phyloP scores from a whole-genome alignment of 495 filamentous ascomycete species.

The Aspergillus incahuasiensis region DNA sequence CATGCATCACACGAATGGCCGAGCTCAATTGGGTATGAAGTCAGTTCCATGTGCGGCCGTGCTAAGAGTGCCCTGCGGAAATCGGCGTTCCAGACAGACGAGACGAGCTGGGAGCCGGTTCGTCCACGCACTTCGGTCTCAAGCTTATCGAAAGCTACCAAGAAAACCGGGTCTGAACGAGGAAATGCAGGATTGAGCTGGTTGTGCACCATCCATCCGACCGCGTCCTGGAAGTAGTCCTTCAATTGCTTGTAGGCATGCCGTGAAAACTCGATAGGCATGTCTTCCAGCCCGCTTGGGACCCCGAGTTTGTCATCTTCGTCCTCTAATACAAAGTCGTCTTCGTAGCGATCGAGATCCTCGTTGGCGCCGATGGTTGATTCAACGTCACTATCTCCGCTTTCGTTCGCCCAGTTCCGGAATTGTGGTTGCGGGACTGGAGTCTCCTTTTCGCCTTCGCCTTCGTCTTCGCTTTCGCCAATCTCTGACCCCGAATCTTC shows the following conservation, averaged over 20 bases:
- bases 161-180: conserved; percentile 59
- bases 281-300: conserved; percentile 46
- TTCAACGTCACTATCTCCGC: conserved; percentile 28
- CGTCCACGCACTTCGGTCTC: conserved; percentile 66
- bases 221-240: conserved; percentile 70
- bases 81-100: conserved; percentile 64
- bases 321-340: conserved; percentile 67
- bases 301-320: conserved; percentile 58
- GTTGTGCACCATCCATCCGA: conserved; percentile 80
- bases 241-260: conserved; percentile 63
- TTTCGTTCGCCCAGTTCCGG: conserved; percentile 19
- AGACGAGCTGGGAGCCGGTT: conserved; percentile 66
- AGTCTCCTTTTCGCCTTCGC: conserved; percentile 15
- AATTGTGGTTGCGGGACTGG: conserved; percentile 11
- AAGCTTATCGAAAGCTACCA: conserved; percentile 68
- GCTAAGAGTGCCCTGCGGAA: conserved; percentile 64
- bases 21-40: conserved; percentile 29
- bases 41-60: conserved; percentile 49
- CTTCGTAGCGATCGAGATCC: conserved; percentile 57
- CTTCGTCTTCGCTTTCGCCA: conserved; percentile 21
- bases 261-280: conserved; percentile 69
- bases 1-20: conserved; percentile 68
- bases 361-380: conserved; percentile 32
- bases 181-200: conserved; percentile 73
- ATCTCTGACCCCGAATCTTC: conserved; percentile 10